Conservation (phyloP, 1,139 yeast species). For the Yamadazyma dendronema region DNA sequence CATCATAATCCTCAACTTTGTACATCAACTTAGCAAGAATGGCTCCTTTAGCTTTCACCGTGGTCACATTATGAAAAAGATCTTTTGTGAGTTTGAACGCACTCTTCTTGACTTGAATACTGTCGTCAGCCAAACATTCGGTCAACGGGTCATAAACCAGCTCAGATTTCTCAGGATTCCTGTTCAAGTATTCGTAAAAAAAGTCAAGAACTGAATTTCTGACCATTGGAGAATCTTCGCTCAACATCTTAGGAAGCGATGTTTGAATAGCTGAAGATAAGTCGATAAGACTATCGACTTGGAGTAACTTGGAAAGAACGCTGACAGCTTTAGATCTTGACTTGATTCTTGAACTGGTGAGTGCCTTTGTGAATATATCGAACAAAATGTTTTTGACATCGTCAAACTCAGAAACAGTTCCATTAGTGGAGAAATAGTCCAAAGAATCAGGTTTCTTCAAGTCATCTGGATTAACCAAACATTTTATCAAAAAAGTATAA, state of each 20-base stretch:
- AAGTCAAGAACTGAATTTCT: conserved; percentile 76
- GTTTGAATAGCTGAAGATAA: conserved; percentile 48
- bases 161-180: conserved; percentile 43
- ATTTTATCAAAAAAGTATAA: not conserved
- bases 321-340: conserved; percentile 47
- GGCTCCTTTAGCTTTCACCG: conserved; percentile 32
- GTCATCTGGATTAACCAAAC: conserved; percentile 1
- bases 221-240: conserved; percentile 67
- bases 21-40: conserved; percentile 52
- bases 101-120: conserved; percentile 63
- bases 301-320: conserved; percentile 25
- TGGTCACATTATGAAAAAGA: conserved; percentile 41
- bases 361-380: conserved; percentile 42
- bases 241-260: conserved; percentile 50
- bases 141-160: conserved; percentile 52
- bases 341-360: conserved; percentile 56
- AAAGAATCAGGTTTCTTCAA: not conserved
- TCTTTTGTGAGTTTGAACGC: conserved; percentile 52
- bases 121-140: conserved; percentile 54
- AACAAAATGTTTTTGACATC: conserved; percentile 29
- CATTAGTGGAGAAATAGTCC: not conserved
- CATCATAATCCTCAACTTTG: conserved; percentile 72
- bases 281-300: conserved; percentile 18
- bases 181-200: conserved; percentile 48
- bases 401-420: not conserved